Conservation (phyloP, 2,329 filamentous ascomycete genomes). For the Didymella exigua region DNA sequence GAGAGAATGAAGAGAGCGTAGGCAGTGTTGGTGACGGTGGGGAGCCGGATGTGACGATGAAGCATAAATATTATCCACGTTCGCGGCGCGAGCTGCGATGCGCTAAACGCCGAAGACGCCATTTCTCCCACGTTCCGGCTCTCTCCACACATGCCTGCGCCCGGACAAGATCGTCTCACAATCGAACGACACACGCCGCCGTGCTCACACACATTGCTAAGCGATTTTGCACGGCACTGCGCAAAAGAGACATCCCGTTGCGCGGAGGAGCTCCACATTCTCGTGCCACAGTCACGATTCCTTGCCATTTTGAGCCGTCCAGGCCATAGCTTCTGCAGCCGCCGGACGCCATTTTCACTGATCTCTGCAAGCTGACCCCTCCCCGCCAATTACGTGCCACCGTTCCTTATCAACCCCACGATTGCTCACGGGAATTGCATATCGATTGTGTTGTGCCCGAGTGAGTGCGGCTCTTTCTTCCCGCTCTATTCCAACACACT, state of each 20-base stretch:
- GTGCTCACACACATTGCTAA: conserved; percentile 20
- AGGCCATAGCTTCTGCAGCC: conserved; percentile 30
- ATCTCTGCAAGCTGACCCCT: conserved; percentile 22
- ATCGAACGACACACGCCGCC: conserved; percentile 27
- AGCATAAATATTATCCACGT: conserved; percentile 33
- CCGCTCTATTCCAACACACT: conserved; percentile 7
- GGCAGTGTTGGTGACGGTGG: conserved; percentile 21
- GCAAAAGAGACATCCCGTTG: conserved; percentile 15
- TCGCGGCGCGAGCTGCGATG: conserved; percentile 17
- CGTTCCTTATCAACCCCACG: conserved; percentile 38
- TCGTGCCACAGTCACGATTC: conserved; percentile 16
- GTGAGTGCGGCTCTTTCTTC: conserved; percentile 20
- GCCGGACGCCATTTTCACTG: conserved; percentile 20
- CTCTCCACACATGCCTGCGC: conserved; percentile 14
- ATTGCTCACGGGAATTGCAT: conserved; percentile 36
- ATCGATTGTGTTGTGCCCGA: conserved; percentile 28
- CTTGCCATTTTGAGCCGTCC: conserved; percentile 15
- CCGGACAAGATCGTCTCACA: conserved; percentile 27
- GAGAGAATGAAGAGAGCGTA: conserved; percentile 15
- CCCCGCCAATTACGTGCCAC: conserved; percentile 30
- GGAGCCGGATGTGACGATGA: conserved; percentile 21
- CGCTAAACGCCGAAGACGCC: conserved; percentile 28
- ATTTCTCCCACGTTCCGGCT: conserved; percentile 17
- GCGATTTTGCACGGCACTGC: conserved; percentile 15
- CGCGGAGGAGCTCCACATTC: conserved; percentile 25